phyloP scores from a whole-genome alignment of 305 asterid genomes.

The Withania somnifera region DNA sequence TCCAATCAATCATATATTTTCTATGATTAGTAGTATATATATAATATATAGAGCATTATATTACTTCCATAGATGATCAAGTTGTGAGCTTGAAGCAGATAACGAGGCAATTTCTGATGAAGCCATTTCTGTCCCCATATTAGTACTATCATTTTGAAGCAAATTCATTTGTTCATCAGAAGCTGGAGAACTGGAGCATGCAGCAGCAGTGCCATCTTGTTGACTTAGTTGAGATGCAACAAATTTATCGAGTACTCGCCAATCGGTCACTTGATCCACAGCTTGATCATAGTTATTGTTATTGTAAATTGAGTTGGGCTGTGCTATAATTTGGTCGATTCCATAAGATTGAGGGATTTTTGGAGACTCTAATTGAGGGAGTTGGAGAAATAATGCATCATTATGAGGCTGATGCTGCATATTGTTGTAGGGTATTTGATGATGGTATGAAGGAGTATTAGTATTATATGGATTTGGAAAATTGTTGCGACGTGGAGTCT shows the following conservation, averaged over 20 bases:
- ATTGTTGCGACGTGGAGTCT: constrained; percentile 15
- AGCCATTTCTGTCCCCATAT: constrained; percentile 7
- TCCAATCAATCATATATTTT: neutral
- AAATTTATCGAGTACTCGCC: constrained; percentile 57
- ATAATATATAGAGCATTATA: neutral
- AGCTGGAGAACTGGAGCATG: neutral
- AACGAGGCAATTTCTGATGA: constrained; percentile 20
- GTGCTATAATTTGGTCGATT: neutral
- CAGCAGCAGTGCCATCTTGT: neutral
- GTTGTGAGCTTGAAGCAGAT: constrained; percentile 22
- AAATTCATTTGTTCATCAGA: constrained; percentile 17
- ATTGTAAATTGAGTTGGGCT: constrained; percentile 3
- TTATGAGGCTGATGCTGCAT: constrained; percentile 5
- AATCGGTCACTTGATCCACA: constrained; percentile 38
- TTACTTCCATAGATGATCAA: constrained; percentile 37
- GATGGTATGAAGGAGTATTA: constrained; percentile 1
- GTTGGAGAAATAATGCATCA: constrained; percentile 31
- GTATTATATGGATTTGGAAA: constrained; percentile 7
- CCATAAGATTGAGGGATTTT: constrained; percentile 21
- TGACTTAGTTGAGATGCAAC: constrained; percentile 52
- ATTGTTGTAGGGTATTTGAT: constrained; percentile 15
- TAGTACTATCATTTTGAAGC: constrained; percentile 13
- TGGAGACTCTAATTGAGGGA: constrained; percentile 50
- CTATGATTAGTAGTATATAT: neutral
- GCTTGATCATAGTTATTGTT: constrained; percentile 11